These are phyloP conservation scores for Silene conica DNA, from an alignment of 148 eudicot genomes.

Conservation along the genomic window DNA sequence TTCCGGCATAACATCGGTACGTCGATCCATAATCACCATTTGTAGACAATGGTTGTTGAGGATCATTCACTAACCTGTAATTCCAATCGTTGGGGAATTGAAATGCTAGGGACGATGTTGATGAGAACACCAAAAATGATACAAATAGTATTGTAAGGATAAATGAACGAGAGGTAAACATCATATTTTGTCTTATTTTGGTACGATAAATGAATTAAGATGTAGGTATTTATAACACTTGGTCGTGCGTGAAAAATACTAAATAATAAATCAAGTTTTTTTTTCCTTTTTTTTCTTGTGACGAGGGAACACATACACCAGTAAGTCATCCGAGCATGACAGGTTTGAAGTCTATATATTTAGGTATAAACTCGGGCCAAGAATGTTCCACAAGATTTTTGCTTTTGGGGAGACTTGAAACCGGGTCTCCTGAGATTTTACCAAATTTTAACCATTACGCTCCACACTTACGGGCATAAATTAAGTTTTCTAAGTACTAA, in stretches of 20 bases:
- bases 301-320: too few relatives aligned
- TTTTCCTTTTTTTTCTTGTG: too few relatives aligned
- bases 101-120: background rate
- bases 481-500: too few relatives aligned
- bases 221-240: constrained; percentile 5
- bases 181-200: background rate
- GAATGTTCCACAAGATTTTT: too few relatives aligned
- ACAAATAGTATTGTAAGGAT: background rate
- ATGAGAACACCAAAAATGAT: background rate
- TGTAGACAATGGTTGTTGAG: background rate
- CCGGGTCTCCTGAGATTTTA: too few relatives aligned
- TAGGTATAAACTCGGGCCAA: too few relatives aligned
- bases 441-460: too few relatives aligned
- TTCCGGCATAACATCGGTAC: constrained; percentile 6
- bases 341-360: too few relatives aligned
- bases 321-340: too few relatives aligned
- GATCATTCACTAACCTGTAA: background rate
- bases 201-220: too few relatives aligned
- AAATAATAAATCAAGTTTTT: background rate
- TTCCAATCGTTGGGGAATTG: background rate
- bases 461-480: too few relatives aligned
- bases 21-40: constrained; percentile 8
- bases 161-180: background rate
- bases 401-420: too few relatives aligned
- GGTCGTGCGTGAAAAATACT: background rate